phyloP scores from a whole-genome alignment of 345 rosid genomes.

The Hibiscus mutabilis region DNA sequence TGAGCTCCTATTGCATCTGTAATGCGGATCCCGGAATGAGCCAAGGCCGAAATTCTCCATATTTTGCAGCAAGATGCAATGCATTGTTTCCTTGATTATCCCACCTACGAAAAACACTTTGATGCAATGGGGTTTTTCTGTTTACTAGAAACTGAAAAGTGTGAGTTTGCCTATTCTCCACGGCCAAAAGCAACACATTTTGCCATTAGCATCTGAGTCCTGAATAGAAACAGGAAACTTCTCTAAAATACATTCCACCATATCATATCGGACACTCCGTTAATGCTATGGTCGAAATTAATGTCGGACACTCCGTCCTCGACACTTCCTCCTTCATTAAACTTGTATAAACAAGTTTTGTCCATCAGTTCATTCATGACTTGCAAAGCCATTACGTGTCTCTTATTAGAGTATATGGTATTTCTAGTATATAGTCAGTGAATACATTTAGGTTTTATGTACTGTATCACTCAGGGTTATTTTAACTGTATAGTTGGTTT shows the following conservation, averaged over 20 bases:
- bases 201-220: conserved; percentile 1
- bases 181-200: conserved; percentile 30
- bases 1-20: conserved; percentile 57
- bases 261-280: neutral
- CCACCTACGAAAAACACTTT: conserved; percentile 23
- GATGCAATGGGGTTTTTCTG: conserved; percentile 6
- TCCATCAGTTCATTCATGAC: conserved; percentile 30
- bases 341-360: conserved; percentile 8
- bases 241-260: conserved; percentile 12
- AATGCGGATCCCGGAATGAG: conserved; percentile 43
- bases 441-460: too few relatives aligned
- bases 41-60: conserved; percentile 38
- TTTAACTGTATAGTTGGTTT: too few relatives aligned
- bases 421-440: too few relatives aligned
- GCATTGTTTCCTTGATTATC: conserved; percentile 40
- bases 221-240: conserved; percentile 10
- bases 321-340: neutral
- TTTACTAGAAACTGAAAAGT: conserved; percentile 20
- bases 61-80: conserved; percentile 40
- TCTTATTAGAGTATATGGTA: too few relatives aligned
- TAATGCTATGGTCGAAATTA: neutral
- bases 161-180: conserved; percentile 42
- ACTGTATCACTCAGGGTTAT: too few relatives aligned
- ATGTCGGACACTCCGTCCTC: neutral
- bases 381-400: conserved; percentile 34